Percentiles rank a stretch among this genome's conserved stretches.
Conservation (phyloP, 2,329 filamentous ascomycete genomes). For the Aspergillus fumigatiaffinis region DNA sequence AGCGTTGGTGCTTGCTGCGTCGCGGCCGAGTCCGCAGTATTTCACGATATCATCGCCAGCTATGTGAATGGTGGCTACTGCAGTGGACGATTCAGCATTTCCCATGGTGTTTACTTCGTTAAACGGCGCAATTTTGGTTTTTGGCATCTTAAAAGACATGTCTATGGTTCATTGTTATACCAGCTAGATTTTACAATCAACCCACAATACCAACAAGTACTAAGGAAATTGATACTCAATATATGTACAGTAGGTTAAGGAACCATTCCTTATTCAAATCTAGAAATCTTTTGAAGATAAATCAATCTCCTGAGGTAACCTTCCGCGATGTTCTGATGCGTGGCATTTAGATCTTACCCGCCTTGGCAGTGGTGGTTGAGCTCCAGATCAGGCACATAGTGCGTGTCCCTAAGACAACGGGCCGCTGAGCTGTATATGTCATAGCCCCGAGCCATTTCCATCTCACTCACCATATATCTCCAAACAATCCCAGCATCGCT, state of each 20-base stretch:
- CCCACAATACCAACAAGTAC: neutral
- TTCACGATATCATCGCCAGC: neutral
- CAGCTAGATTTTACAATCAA: neutral
- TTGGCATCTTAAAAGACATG: slow-evolving; percentile 11
- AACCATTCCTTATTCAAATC: neutral
- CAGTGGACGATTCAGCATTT: neutral
- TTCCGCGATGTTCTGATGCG: slow-evolving; percentile 1
- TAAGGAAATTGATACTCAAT: neutral
- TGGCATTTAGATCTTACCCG: slow-evolving; percentile 7
- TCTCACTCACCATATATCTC: slow-evolving; percentile 4
- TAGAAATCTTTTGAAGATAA: neutral
- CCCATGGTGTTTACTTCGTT: slow-evolving; percentile 6
- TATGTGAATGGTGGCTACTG: neutral
- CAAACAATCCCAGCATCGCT: neutral
- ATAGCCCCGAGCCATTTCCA: slow-evolving; percentile 20
- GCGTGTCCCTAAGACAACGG: slow-evolving; percentile 10
- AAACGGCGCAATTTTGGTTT: slow-evolving; percentile 17
- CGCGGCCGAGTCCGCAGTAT: neutral
- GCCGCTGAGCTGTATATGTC: slow-evolving; percentile 18
- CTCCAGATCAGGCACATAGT: neutral
- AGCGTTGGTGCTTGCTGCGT: slow-evolving; percentile 4
- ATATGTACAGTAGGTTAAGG: neutral
- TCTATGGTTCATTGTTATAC: slow-evolving; percentile 7
- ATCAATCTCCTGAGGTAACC: neutral
- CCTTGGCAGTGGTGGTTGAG: neutral